phyloP scores from a whole-genome alignment of 2,329 filamentous ascomycete genomes.

The Penicillium italicum region DNA sequence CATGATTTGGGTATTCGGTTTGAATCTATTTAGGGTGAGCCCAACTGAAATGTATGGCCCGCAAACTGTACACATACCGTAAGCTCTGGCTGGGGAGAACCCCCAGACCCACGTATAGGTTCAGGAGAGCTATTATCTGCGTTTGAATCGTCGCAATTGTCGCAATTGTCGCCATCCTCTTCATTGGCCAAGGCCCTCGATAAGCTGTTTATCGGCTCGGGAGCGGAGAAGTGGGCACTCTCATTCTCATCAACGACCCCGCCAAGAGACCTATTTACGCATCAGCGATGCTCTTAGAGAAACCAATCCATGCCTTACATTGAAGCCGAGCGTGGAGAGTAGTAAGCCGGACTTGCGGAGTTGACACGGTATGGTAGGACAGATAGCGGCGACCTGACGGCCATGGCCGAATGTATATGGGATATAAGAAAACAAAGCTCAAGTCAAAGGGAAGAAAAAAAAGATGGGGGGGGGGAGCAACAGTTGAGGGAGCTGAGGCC shows the following conservation, averaged over 20 bases:
- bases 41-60: background rate
- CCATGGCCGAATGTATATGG: conserved; percentile 21
- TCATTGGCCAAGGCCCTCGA: conserved; percentile 1
- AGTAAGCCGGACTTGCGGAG: conserved; percentile 10
- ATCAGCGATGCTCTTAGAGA: conserved; percentile 5
- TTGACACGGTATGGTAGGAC: conserved; percentile 21
- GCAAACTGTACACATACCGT: conserved; percentile 21
- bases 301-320: conserved; percentile 18
- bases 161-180: background rate
- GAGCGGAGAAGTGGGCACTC: conserved; percentile 4
- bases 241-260: conserved; percentile 5
- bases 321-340: conserved; percentile 14
- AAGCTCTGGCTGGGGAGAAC: conserved; percentile 19
- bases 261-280: conserved; percentile 16
- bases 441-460: conserved; percentile 3
- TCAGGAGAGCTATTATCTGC: background rate
- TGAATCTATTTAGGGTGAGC: conserved; percentile 26
- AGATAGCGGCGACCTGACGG: conserved; percentile 29
- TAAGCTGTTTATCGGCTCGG: conserved; percentile 1
- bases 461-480: conserved; percentile 3
- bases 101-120: conserved; percentile 2
- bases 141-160: background rate
- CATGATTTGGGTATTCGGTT: conserved; percentile 21
- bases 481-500: conserved; percentile 1
- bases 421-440: background rate